Evolutionary conservation across 1,284 basidiomycete species (phyloP).

Genomic region (Apiotrichum brassicae): DNA sequence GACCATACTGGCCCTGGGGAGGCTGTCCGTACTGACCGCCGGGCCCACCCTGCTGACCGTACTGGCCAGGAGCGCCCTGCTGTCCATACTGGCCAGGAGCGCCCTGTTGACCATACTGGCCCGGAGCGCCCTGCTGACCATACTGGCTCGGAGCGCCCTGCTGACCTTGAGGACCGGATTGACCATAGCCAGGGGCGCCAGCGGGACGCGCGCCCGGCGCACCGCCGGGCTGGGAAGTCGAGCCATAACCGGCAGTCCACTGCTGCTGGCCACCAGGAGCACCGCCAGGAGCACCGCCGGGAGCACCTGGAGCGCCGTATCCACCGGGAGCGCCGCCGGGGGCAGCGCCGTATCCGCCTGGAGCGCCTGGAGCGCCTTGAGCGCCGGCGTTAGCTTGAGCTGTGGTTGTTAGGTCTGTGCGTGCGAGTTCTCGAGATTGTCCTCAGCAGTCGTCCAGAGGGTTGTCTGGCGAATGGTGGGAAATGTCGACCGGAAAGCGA

Average conservation of each 20-base stretch:
- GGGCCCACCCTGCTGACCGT: slow-evolving; percentile 12
- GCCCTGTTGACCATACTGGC: slow-evolving; percentile 12
- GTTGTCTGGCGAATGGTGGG: background rate
- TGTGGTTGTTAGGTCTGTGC: background rate
- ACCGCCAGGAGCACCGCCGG: background rate
- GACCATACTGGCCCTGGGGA: slow-evolving; percentile 8
- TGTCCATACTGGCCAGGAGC: slow-evolving; percentile 16
- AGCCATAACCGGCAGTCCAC: background rate
- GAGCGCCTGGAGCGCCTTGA: slow-evolving; percentile 1
- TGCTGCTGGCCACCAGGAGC: background rate
- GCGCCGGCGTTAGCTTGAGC: slow-evolving; percentile 2
- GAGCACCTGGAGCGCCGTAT: background rate
- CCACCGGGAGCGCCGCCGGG: background rate
- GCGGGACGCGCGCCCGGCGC: slow-evolving; percentile 1
- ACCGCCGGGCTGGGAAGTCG: background rate
- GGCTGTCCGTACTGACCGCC: slow-evolving; percentile 14
- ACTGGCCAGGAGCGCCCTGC: slow-evolving; percentile 7
- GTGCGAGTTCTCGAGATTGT: background rate
- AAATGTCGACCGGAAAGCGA: background rate
- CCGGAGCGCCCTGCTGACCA: slow-evolving; percentile 4
- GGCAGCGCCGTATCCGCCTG: background rate
- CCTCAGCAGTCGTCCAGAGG: no score
- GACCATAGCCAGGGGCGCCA: slow-evolving; percentile 4
- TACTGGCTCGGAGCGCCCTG: slow-evolving; percentile 8
- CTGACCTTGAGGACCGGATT: background rate